Conservation (phyloP, 768 basidiomycete species). For the Mycena capillaripes region DNA sequence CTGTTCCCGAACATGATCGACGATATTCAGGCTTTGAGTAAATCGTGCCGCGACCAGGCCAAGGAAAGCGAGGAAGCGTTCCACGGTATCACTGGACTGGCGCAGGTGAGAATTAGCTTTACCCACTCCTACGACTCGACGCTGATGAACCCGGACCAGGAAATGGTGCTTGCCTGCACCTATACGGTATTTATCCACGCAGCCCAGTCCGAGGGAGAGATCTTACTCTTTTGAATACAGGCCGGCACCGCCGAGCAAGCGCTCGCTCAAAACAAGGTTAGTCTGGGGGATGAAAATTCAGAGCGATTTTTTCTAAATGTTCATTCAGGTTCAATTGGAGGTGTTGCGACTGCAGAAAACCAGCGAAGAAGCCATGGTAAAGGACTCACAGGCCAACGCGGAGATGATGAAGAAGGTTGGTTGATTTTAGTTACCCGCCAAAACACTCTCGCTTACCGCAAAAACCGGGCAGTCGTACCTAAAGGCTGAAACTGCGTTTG, state of each 20-base stretch:
- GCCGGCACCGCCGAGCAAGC: not conserved
- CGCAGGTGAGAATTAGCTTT: not conserved
- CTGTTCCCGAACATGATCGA: not conserved
- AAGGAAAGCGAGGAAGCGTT: not conserved
- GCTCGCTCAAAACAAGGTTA: not conserved
- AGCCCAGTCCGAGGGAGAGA: no score
- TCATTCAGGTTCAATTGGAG: not conserved
- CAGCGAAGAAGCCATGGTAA: not conserved
- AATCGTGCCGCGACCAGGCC: not conserved
- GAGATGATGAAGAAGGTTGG: not conserved
- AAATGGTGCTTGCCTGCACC: conserved; percentile 10
- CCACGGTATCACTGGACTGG: not conserved
- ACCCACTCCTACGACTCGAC: no score
- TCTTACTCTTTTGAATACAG: not conserved
- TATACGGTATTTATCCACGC: not conserved
- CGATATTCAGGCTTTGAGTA: not conserved
- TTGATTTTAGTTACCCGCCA: no score
- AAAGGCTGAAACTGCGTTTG: not conserved
- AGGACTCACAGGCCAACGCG: not conserved
- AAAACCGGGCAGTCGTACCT: not conserved
- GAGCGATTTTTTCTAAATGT: no score
- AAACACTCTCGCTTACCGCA: no score
- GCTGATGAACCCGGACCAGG: not conserved
- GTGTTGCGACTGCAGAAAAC: not conserved
- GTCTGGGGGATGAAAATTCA: not conserved